phyloP scores from a whole-genome alignment of 2,329 filamentous ascomycete genomes.

The Colletotrichum lupini region DNA sequence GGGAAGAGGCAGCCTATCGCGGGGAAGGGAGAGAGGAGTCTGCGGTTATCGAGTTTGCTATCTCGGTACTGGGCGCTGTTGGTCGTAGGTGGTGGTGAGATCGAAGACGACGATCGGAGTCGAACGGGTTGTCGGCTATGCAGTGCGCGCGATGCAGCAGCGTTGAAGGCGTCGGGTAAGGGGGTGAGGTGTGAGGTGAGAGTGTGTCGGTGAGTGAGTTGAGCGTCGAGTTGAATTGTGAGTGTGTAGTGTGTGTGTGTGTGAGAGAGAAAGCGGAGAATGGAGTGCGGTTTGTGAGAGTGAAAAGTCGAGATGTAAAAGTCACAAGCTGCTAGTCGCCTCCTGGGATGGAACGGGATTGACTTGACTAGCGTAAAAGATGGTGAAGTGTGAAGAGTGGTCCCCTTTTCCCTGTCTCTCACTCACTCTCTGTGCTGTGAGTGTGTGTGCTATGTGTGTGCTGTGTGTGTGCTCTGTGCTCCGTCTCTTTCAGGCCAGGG shows the following conservation, averaged over 20 bases:
- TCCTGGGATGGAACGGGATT: constrained; percentile 7
- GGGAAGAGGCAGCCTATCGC: background rate
- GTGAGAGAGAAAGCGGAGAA: background rate
- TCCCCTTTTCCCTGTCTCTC: constrained; percentile 16
- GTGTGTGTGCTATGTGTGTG: no score
- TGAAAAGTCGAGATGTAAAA: constrained; percentile 28
- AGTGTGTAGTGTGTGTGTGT: background rate
- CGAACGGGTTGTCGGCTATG: background rate
- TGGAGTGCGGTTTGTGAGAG: constrained; percentile 12
- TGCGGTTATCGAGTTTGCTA: background rate
- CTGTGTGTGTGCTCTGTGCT: background rate
- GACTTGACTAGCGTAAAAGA: constrained; percentile 34
- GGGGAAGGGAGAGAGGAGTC: background rate
- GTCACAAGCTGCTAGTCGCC: constrained; percentile 15
- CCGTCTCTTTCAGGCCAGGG: constrained; percentile 8
- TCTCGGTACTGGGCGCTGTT: background rate
- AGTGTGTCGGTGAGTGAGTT: no score
- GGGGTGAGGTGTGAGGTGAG: background rate
- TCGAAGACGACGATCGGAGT: background rate
- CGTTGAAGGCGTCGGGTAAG: background rate
- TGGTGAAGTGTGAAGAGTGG: constrained; percentile 29
- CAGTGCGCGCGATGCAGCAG: background rate
- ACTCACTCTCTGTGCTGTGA: background rate
- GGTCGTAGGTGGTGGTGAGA: background rate
- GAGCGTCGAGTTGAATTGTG: no score